Conservation (phyloP, 495 filamentous ascomycete genomes). For the Talaromyces trachyspermus region DNA sequence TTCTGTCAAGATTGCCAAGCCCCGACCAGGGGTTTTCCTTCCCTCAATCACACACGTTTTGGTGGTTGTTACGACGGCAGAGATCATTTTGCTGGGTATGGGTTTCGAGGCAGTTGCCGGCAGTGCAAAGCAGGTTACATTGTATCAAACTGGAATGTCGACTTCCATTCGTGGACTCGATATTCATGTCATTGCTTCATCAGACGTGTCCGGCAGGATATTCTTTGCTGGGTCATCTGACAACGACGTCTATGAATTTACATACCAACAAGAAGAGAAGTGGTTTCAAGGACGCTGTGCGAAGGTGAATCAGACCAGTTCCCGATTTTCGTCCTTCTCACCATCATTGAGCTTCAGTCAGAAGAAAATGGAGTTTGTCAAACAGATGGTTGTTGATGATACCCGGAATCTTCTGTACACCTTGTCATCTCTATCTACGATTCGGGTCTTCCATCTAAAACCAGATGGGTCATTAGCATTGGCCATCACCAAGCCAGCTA, state of each 20-base stretch:
- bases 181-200: slow-evolving; percentile 69
- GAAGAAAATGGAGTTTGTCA: slow-evolving; percentile 52
- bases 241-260: slow-evolving; percentile 84
- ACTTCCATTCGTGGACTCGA: slow-evolving; percentile 62
- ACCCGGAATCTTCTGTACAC: slow-evolving; percentile 83
- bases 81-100: slow-evolving; percentile 78
- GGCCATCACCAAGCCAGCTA: slow-evolving; percentile 49
- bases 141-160: slow-evolving; percentile 82
- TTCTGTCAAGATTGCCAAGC: slow-evolving; percentile 72
- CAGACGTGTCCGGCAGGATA: slow-evolving; percentile 69
- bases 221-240: slow-evolving; percentile 80
- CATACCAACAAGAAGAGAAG: slow-evolving; percentile 91
- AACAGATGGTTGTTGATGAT: slow-evolving; percentile 80
- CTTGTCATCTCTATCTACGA: slow-evolving; percentile 75
- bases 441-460: slow-evolving; percentile 77
- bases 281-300: slow-evolving; percentile 83
- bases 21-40: slow-evolving; percentile 76
- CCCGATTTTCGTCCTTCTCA: slow-evolving; percentile 62
- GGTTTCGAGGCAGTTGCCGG: slow-evolving; percentile 49
- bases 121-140: slow-evolving; percentile 61
- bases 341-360: slow-evolving; percentile 47
- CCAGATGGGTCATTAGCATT: slow-evolving; percentile 41
- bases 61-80: slow-evolving; percentile 75
- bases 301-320: slow-evolving; percentile 78
- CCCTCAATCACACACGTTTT: slow-evolving; percentile 75